These are phyloP conservation scores for Torulaspora maleeae DNA, from an alignment of 805 yeast species.

Conservation along the genomic window DNA sequence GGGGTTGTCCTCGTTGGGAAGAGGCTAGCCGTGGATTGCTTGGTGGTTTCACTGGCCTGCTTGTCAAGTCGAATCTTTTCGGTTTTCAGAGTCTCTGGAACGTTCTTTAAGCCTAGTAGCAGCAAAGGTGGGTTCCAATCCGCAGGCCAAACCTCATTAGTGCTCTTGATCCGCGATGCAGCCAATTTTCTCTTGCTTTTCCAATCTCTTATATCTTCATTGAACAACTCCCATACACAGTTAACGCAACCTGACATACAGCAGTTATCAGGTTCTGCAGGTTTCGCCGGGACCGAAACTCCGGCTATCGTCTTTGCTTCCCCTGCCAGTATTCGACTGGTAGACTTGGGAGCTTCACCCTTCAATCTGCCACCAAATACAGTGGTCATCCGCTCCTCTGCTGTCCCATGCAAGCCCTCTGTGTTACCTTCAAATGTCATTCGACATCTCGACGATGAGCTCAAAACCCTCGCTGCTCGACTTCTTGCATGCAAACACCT, in stretches of 20 bases:
- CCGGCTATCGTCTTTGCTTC: slow-evolving; percentile 46
- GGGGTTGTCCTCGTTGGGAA: slow-evolving; percentile 34
- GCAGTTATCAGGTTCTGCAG: slow-evolving; percentile 90
- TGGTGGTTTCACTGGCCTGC: slow-evolving; percentile 14
- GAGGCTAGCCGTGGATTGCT: slow-evolving; percentile 27
- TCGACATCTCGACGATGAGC: slow-evolving; percentile 2
- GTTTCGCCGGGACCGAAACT: slow-evolving; percentile 72
- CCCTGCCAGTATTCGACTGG: slow-evolving; percentile 32
- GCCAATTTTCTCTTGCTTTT: slow-evolving; percentile 56
- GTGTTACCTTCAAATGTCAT: slow-evolving; percentile 39
- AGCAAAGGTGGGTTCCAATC: slow-evolving; percentile 56
- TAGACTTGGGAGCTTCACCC: slow-evolving; percentile 45
- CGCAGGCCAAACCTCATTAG: slow-evolving; percentile 55
- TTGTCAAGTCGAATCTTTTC: slow-evolving; percentile 27
- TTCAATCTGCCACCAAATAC: slow-evolving; percentile 55
- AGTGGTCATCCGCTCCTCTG: slow-evolving; percentile 45
- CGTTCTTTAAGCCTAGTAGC: slow-evolving; percentile 39
- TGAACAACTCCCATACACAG: slow-evolving; percentile 93
- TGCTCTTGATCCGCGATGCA: slow-evolving; percentile 42
- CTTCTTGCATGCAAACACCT: not conserved
- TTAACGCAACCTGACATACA: slow-evolving; percentile 97
- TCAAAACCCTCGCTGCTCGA: slow-evolving; percentile 3
- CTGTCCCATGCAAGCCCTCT: slow-evolving; percentile 29
- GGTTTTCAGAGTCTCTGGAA: slow-evolving; percentile 39
- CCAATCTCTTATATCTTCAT: slow-evolving; percentile 88